These are phyloP conservation scores for Angomonas ambiguus DNA, from an alignment of 208 protist species.

Conservation along the genomic window DNA sequence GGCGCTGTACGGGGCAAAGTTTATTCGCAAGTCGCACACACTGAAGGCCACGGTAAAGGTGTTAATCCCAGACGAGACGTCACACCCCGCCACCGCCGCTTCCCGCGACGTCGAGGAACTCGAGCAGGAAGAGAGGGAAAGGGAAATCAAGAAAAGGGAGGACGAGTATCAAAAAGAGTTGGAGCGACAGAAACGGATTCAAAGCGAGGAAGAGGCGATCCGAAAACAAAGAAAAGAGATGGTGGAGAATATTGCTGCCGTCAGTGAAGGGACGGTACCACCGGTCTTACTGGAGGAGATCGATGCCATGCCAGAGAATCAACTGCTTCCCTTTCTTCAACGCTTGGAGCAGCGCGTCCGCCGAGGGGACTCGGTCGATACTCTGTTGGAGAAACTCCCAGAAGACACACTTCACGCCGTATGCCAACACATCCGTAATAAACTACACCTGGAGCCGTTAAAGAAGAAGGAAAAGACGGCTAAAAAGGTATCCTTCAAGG, in stretches of 20 bases:
- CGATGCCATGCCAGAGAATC: constrained; percentile 57
- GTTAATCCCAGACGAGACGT: constrained; percentile 69
- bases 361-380: constrained; percentile 77
- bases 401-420: constrained; percentile 47
- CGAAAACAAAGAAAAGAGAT: constrained; percentile 65
- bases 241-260: constrained; percentile 68
- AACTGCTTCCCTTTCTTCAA: constrained; percentile 62
- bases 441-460: constrained; percentile 58
- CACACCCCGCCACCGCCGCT: constrained; percentile 26
- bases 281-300: constrained; percentile 69
- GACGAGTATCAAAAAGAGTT: constrained; percentile 27
- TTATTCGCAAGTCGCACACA: constrained; percentile 58
- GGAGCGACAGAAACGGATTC: constrained; percentile 22
- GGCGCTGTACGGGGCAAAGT: constrained; percentile 56
- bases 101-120: constrained; percentile 55
- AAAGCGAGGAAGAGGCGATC: constrained; percentile 50
- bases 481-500: constrained; percentile 6
- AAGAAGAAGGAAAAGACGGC: neutral
- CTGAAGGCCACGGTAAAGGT: constrained; percentile 63
- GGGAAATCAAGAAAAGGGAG: constrained; percentile 22
- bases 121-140: constrained; percentile 60
- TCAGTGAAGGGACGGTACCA: constrained; percentile 74
- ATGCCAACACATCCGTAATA: constrained; percentile 64
- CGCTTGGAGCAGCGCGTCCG: constrained; percentile 58
- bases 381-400: constrained; percentile 80